phyloP scores from a whole-genome alignment of 257 asterid genomes.

The Solanum neorickii region DNA sequence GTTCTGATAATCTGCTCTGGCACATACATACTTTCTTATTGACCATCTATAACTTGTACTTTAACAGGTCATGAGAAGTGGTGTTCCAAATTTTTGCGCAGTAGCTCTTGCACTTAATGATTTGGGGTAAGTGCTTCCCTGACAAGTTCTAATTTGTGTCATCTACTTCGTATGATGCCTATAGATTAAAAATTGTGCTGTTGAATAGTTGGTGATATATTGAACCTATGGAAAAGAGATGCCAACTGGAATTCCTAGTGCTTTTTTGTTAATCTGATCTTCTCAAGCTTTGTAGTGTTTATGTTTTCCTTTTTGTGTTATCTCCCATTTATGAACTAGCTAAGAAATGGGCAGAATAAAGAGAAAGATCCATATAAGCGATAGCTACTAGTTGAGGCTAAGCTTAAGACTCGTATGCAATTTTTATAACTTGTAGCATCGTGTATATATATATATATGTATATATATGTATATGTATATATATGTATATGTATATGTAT shows the following conservation, averaged over 20 bases:
- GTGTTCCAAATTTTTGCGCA: constrained; percentile 92
- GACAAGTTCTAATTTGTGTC: neutral
- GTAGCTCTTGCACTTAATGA: constrained; percentile 90
- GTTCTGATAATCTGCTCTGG: neutral
- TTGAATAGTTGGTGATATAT: neutral
- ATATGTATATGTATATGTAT: neutral
- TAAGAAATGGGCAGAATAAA: neutral
- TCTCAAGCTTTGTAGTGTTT: neutral
- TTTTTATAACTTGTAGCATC: neutral
- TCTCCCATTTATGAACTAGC: neutral
- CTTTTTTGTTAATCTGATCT: neutral
- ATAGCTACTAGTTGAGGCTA: neutral
- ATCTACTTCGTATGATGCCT: neutral
- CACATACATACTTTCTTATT: neutral
- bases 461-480: neutral
- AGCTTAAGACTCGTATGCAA: neutral
- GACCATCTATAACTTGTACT: constrained; percentile 1
- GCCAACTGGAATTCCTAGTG: neutral
- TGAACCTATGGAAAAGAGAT: neutral
- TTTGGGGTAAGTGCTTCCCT: constrained; percentile 56
- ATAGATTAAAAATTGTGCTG: neutral
- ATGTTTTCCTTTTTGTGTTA: neutral
- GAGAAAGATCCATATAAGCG: neutral
- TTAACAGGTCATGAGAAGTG: constrained; percentile 87
- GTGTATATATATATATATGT: no score